Evolutionary conservation across 2,329 filamentous ascomycete genomes (phyloP).

Genomic region (Aureobasidium subglaciale): DNA sequence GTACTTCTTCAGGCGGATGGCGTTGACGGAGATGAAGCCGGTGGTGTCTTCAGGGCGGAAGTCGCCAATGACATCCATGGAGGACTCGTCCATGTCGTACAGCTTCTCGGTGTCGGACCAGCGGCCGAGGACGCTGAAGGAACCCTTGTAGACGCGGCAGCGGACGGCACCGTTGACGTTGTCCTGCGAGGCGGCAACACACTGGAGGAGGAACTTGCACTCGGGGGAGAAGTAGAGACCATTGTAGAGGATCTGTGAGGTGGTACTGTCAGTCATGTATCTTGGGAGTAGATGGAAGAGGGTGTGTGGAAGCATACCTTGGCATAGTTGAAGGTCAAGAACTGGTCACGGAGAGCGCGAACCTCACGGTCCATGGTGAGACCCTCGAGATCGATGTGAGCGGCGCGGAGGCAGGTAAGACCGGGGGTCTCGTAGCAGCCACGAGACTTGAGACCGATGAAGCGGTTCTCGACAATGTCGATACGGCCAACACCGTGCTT

Average conservation of each 20-base stretch:
- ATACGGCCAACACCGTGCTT: slow-evolving; percentile 70
- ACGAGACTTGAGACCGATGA: slow-evolving; percentile 71
- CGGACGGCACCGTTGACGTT: slow-evolving; percentile 56
- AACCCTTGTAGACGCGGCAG: slow-evolving; percentile 61
- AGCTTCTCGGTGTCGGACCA: slow-evolving; percentile 61
- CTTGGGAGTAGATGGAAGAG: slow-evolving; percentile 27
- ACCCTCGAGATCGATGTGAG: slow-evolving; percentile 58
- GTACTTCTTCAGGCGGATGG: slow-evolving; percentile 47
- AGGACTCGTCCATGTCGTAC: slow-evolving; percentile 58
- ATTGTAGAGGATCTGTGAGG: slow-evolving; percentile 45
- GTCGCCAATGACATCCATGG: slow-evolving; percentile 64
- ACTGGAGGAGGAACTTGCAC: slow-evolving; percentile 63
- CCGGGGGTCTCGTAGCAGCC: slow-evolving; percentile 71
- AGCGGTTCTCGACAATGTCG: slow-evolving; percentile 77
- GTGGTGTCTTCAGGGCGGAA: slow-evolving; percentile 61
- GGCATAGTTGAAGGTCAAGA: slow-evolving; percentile 58
- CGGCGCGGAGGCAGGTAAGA: slow-evolving; percentile 49
- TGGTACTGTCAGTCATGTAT: background rate
- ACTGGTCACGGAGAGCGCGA: slow-evolving; percentile 62
- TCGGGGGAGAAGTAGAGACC: slow-evolving; percentile 64
- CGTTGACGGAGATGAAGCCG: slow-evolving; percentile 64
- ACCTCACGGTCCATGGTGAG: slow-evolving; percentile 63
- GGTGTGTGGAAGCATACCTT: slow-evolving; percentile 27
- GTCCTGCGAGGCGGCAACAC: slow-evolving; percentile 53
- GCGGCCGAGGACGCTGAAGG: slow-evolving; percentile 52